phyloP scores from a whole-genome alignment of 495 filamentous ascomycete species.

The Amniculicola lignicola region DNA sequence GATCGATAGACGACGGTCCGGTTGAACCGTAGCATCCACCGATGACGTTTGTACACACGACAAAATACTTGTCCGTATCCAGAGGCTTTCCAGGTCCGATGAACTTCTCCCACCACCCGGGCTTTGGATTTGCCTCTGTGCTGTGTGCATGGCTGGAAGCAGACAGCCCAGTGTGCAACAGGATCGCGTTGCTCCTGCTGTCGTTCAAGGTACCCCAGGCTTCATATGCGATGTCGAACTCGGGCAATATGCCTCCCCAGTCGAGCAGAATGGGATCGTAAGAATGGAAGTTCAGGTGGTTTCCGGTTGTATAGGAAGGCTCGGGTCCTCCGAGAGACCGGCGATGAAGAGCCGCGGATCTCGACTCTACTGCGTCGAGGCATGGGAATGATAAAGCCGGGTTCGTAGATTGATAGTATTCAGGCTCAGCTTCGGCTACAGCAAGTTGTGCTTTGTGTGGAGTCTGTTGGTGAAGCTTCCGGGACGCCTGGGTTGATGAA shows the following conservation, averaged over 20 bases:
- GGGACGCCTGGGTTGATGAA: conserved; percentile 23
- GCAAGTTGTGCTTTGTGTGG: conserved; percentile 22
- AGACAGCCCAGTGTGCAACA: conserved; percentile 90
- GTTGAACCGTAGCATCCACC: conserved; percentile 97
- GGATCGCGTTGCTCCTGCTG: conserved; percentile 82
- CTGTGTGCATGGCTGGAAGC: conserved; percentile 95
- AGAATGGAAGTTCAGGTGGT: conserved; percentile 71
- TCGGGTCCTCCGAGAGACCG: conserved; percentile 80
- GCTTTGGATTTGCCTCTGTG: conserved; percentile 75
- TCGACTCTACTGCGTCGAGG: conserved; percentile 83
- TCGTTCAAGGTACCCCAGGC: conserved; percentile 83
- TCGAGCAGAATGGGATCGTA: conserved; percentile 76
- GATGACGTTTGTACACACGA: conserved; percentile 96
- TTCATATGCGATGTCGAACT: conserved; percentile 90
- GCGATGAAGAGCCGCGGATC: conserved; percentile 72
- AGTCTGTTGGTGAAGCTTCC: conserved; percentile 31
- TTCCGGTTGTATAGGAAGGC: conserved; percentile 86
- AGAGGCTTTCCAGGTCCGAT: conserved; percentile 84
- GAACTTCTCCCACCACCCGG: conserved; percentile 99
- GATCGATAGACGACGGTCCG: conserved; percentile 83
- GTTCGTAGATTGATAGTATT: conserved; percentile 59
- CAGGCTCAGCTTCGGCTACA: conserved; percentile 3
- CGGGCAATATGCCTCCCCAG: conserved; percentile 83
- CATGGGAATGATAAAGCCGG: conserved; percentile 94
- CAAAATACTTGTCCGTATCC: conserved; percentile 85